A percentile compares a stretch with the other conserved stretches of the same genome.
Conservation (phyloP, 1,139 yeast species). For the Protomyces arabidopsidicola region DNA sequence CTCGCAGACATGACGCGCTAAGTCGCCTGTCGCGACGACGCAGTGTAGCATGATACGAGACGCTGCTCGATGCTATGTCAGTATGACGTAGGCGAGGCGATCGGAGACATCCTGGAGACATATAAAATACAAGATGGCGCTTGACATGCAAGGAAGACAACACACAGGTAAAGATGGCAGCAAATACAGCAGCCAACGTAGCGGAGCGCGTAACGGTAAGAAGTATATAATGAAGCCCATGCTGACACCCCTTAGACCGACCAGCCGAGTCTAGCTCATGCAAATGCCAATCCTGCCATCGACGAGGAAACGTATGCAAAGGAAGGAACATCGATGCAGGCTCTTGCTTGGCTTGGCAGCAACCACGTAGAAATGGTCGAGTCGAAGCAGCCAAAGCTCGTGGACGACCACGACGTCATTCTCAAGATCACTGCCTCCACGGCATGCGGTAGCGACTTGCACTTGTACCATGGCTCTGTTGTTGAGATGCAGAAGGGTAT, state of each 20-base stretch:
- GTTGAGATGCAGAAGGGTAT: constrained; percentile 38
- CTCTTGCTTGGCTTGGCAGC: constrained; percentile 29
- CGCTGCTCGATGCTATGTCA: neutral
- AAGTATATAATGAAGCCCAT: neutral
- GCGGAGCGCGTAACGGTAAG: constrained; percentile 14
- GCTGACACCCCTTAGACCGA: neutral
- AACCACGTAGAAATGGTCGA: constrained; percentile 31
- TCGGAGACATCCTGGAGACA: neutral
- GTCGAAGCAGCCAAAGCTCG: constrained; percentile 43
- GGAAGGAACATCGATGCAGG: constrained; percentile 27
- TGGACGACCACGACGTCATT: constrained; percentile 45
- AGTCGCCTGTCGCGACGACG: neutral
- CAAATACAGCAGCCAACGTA: constrained; percentile 18
- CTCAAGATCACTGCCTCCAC: constrained; percentile 46
- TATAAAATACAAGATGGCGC: neutral
- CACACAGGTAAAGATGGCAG: constrained; percentile 3
- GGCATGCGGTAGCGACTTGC: constrained; percentile 50
- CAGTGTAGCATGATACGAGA: neutral
- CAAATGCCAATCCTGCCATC: constrained; percentile 18
- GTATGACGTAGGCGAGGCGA: neutral
- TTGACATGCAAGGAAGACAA: neutral
- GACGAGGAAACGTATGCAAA: constrained; percentile 12
- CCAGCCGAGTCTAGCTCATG: constrained; percentile 10
- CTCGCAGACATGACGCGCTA: constrained; percentile 15
- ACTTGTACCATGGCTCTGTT: constrained; percentile 37